Conservation (phyloP, 1,284 basidiomycete species). For the Cutaneotrichosporon cutaneum region DNA sequence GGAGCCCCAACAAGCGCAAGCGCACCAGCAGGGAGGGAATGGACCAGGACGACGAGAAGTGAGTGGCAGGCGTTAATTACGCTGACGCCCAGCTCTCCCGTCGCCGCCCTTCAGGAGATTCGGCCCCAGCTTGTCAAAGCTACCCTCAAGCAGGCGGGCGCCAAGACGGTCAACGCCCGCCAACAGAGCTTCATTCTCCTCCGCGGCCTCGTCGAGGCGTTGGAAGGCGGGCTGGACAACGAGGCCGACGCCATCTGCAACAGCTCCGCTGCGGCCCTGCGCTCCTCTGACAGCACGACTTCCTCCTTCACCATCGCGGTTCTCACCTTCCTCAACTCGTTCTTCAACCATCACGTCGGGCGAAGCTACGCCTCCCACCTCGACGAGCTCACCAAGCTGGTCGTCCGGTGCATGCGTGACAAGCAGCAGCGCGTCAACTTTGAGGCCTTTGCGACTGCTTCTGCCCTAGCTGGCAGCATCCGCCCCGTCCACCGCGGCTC, state of each 20-base stretch:
- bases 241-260: slow-evolving; percentile 61
- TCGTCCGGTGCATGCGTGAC: slow-evolving; percentile 66
- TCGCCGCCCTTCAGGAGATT: slow-evolving; percentile 52
- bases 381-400: slow-evolving; percentile 65
- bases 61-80: slow-evolving; percentile 36
- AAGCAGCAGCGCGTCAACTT: slow-evolving; percentile 59
- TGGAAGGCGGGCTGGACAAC: slow-evolving; percentile 75
- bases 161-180: slow-evolving; percentile 77
- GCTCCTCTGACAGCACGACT: slow-evolving; percentile 61
- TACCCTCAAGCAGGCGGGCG: slow-evolving; percentile 77
- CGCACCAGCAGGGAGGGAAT: slow-evolving; percentile 63
- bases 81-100: slow-evolving; percentile 16
- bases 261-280: slow-evolving; percentile 38
- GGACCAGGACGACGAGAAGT: slow-evolving; percentile 66
- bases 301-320: slow-evolving; percentile 74
- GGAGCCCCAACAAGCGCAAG: slow-evolving; percentile 57
- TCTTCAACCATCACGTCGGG: slow-evolving; percentile 77
- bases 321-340: slow-evolving; percentile 77
- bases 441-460: slow-evolving; percentile 67
- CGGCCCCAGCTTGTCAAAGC: slow-evolving; percentile 76
- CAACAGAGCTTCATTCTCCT: slow-evolving; percentile 83
- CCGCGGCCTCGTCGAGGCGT: slow-evolving; percentile 70
- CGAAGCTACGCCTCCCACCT: slow-evolving; percentile 65
- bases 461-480: slow-evolving; percentile 55
- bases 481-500: slow-evolving; percentile 42